Evolutionary conservation across 495 filamentous ascomycete species (phyloP).

Genomic region (Lasiosphaeria hispida): DNA sequence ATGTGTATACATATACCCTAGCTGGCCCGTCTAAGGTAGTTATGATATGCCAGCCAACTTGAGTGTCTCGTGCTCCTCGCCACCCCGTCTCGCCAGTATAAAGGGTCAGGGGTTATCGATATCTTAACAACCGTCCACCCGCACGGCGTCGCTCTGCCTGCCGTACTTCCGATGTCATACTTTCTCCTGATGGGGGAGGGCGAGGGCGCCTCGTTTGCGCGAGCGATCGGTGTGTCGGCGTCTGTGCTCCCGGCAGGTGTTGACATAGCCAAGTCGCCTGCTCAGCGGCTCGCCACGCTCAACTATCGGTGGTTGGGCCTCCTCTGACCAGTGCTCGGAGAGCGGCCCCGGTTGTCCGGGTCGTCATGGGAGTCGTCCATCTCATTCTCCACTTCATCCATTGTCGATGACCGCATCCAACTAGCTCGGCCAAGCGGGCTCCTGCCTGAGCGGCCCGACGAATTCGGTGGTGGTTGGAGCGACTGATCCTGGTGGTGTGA

Average conservation of each 20-base stretch:
- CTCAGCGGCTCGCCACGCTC: conserved; percentile 5
- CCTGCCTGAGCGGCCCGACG: conserved; percentile 23
- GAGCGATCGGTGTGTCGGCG: conserved; percentile 7
- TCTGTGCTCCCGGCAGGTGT: too few relatives aligned
- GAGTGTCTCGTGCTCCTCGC: too few relatives aligned
- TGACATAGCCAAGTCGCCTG: background rate
- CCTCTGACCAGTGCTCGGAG: background rate
- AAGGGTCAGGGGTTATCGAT: too few relatives aligned
- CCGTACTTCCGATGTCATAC: too few relatives aligned
- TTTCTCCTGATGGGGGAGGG: background rate
- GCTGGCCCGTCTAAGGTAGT: background rate
- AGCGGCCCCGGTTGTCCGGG: background rate
- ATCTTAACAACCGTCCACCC: too few relatives aligned
- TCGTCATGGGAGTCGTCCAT: conserved; percentile 16
- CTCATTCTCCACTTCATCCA: conserved; percentile 30
- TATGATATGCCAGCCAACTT: background rate
- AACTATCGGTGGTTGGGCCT: conserved; percentile 19
- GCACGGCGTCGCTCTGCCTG: too few relatives aligned
- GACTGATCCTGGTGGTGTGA: conserved; percentile 12
- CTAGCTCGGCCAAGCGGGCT: conserved; percentile 36
- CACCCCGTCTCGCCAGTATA: too few relatives aligned
- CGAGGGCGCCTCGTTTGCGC: background rate
- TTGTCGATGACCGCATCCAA: conserved; percentile 28
- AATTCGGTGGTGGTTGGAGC: conserved; percentile 15
- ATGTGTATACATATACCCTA: background rate